Conservation (phyloP, 2,329 filamentous ascomycete genomes). For the Pseudogymnoascus verrucosus region DNA sequence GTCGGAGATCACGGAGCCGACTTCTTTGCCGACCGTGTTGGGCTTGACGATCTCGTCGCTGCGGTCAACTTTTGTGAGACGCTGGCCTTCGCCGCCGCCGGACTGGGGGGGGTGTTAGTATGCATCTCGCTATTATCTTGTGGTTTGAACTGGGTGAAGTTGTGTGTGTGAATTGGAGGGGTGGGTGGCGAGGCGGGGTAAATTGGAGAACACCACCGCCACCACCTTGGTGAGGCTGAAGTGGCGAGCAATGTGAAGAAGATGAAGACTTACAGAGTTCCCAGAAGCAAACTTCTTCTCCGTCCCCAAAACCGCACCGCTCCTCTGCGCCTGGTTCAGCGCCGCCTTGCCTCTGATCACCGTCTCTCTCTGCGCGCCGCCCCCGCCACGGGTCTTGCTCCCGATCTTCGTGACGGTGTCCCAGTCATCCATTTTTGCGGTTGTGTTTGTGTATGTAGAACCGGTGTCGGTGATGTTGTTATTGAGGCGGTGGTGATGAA, state of each 20-base stretch:
- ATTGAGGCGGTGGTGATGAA: background rate
- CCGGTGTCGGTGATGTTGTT: background rate
- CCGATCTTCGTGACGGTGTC: slow-evolving; percentile 88
- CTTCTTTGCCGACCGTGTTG: slow-evolving; percentile 74
- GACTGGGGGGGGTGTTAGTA: no score
- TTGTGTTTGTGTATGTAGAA: background rate
- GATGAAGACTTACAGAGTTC: slow-evolving; percentile 60
- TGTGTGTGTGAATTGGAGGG: background rate
- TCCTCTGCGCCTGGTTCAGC: slow-evolving; percentile 82
- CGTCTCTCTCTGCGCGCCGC: slow-evolving; percentile 64
- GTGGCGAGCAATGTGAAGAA: background rate
- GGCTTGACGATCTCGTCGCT: slow-evolving; percentile 96
- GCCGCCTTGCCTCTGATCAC: slow-evolving; percentile 77
- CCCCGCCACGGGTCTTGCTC: slow-evolving; percentile 66
- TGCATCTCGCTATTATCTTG: no score
- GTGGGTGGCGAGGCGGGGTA: background rate
- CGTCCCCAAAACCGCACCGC: slow-evolving; percentile 66
- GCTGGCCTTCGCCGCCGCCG: slow-evolving; percentile 69
- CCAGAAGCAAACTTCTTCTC: slow-evolving; percentile 86
- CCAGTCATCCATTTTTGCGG: slow-evolving; percentile 63
- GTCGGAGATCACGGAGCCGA: slow-evolving; percentile 75
- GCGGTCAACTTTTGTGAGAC: slow-evolving; percentile 94
- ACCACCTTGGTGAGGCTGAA: background rate
- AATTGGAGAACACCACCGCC: background rate
- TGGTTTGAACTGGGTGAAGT: no score